phyloP scores from a whole-genome alignment of 768 basidiomycete species.

The Fomitopsis pulvina region DNA sequence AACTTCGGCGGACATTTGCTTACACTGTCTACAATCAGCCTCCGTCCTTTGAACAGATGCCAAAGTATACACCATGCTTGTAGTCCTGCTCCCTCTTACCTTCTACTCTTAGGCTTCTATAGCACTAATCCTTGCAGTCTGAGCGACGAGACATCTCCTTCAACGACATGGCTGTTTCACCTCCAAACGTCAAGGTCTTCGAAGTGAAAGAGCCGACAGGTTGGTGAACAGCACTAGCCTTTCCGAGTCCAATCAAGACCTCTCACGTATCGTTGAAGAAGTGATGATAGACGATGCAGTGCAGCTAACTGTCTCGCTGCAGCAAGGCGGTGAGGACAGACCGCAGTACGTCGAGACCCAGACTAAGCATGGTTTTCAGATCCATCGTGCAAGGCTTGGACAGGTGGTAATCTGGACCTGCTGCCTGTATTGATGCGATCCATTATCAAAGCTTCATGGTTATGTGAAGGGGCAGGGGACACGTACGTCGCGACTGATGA shows the following conservation, averaged over 20 bases:
- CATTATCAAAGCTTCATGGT: slow-evolving; percentile 1
- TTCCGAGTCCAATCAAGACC: not conserved
- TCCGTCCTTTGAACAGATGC: too few species aligned
- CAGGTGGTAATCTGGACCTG: not conserved
- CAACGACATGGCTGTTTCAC: too few species aligned
- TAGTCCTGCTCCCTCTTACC: too few species aligned
- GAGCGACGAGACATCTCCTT: too few species aligned
- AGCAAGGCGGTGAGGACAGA: not conserved
- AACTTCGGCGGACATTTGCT: too few species aligned
- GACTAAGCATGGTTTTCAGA: not conserved
- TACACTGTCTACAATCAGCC: too few species aligned
- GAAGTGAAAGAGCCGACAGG: not conserved
- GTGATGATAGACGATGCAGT: not conserved
- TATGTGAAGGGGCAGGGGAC: not conserved
- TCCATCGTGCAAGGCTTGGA: not conserved
- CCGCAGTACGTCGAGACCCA: not conserved
- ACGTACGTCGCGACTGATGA: slow-evolving; percentile 12
- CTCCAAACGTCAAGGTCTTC: too few species aligned
- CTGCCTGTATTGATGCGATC: not conserved
- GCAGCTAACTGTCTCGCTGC: not conserved
- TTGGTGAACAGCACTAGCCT: not conserved
- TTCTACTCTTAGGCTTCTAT: too few species aligned
- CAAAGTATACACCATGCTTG: too few species aligned
- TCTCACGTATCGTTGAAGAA: not conserved
- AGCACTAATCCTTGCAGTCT: too few species aligned